Evolutionary conservation across 352 stramenopile genomes (phyloP).

Genomic region (Phytophthora idaei): DNA sequence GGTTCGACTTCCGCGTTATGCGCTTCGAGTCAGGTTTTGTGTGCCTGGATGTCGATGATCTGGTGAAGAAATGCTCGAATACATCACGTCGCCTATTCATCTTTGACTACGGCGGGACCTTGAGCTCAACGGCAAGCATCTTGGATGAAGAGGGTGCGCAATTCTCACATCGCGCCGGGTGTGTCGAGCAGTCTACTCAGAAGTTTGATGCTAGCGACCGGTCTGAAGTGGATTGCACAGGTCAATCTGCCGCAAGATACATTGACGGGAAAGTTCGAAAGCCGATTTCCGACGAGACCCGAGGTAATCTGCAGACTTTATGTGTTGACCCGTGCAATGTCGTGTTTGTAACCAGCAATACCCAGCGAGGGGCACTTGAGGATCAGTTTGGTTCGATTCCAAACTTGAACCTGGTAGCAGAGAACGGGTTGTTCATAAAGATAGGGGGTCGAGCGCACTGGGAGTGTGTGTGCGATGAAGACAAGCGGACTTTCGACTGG

Average conservation of each 20-base stretch:
- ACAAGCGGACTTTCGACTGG: conserved; percentile 88
- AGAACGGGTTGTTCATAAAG: conserved; percentile 75
- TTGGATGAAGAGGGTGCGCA: conserved; percentile 76
- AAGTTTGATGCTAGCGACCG: conserved; percentile 17
- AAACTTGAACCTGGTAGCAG: conserved; percentile 64
- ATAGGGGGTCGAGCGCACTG: conserved; percentile 40
- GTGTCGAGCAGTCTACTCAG: conserved; percentile 11
- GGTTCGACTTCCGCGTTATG: conserved; percentile 96
- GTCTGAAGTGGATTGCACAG: conserved; percentile 25
- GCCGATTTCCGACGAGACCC: conserved; percentile 59
- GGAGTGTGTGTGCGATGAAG: conserved; percentile 69
- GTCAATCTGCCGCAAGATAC: conserved; percentile 40
- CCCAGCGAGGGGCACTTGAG: conserved; percentile 57
- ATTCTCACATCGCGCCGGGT: conserved; percentile 16
- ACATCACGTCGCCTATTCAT: conserved; percentile 90
- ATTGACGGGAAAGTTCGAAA: conserved; percentile 76
- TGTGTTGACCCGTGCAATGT: conserved; percentile 66
- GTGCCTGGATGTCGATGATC: conserved; percentile 88
- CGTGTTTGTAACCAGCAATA: conserved; percentile 75
- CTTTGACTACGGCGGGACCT: conserved; percentile 98
- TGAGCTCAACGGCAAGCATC: conserved; percentile 78
- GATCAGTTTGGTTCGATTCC: conserved; percentile 56
- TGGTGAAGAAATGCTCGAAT: conserved; percentile 83
- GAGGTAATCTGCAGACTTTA: conserved; percentile 58
- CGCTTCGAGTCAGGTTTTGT: conserved; percentile 95